A percentile compares a stretch with the other conserved stretches of the same genome.
Evolutionary conservation across 2,329 filamentous ascomycete genomes (phyloP).

Genomic region (Zymoseptoria tritici): DNA sequence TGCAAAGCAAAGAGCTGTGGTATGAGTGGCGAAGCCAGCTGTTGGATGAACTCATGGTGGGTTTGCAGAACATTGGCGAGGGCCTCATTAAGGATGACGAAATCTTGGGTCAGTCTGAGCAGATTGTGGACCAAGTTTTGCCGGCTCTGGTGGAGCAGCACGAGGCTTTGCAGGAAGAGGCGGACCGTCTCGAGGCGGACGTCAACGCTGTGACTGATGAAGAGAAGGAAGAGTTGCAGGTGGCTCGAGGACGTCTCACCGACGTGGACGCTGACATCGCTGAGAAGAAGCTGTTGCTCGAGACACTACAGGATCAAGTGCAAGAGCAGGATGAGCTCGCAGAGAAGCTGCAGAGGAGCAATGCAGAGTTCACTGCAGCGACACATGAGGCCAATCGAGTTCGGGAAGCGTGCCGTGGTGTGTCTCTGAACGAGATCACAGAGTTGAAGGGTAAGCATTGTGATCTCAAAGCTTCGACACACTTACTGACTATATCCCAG

Average conservation of each 20-base stretch:
- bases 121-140: conserved; percentile 58
- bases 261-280: conserved; percentile 61
- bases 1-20: conserved; percentile 93
- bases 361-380: conserved; percentile 61
- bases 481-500: conserved; percentile 43
- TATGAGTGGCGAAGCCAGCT: conserved; percentile 96
- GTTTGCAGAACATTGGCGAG: conserved; percentile 64
- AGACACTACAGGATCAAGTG: conserved; percentile 58
- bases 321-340: conserved; percentile 60
- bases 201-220: conserved; percentile 69
- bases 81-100: conserved; percentile 70
- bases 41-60: conserved; percentile 71
- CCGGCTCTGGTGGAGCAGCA: conserved; percentile 57
- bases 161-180: conserved; percentile 55
- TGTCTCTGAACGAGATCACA: conserved; percentile 74
- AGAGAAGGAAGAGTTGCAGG: conserved; percentile 70
- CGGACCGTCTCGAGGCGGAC: conserved; percentile 57
- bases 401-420: conserved; percentile 81
- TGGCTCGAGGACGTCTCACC: conserved; percentile 61
- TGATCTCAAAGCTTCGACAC: no score
- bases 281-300: conserved; percentile 60
- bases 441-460: conserved; percentile 60
- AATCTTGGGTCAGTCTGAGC: conserved; percentile 59
- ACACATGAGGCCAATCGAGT: conserved; percentile 77
- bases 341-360: conserved; percentile 56